These are phyloP conservation scores for Corylus avellana DNA, from an alignment of 306 rosid genomes.

Conservation along the genomic window DNA sequence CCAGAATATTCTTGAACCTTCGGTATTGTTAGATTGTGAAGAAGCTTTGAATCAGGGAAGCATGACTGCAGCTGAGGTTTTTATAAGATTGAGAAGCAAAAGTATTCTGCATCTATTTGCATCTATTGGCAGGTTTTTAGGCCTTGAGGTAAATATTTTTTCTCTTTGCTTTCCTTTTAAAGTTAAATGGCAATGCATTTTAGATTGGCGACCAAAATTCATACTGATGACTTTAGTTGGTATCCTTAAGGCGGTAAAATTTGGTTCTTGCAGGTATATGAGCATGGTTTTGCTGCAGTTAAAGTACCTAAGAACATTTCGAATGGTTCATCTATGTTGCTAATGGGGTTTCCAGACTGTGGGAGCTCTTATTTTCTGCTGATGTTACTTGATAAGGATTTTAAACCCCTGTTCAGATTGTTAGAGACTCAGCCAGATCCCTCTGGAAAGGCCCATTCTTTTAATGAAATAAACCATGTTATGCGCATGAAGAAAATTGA, in stretches of 20 bases:
- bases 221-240: conserved; percentile 12
- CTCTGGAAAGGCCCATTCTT: conserved; percentile 59
- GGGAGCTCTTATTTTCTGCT: conserved; percentile 82
- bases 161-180: conserved; percentile 14
- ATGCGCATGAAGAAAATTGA: conserved; percentile 72
- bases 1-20: conserved; percentile 59
- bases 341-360: conserved; percentile 96
- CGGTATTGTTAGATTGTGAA: conserved; percentile 75
- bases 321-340: conserved; percentile 68
- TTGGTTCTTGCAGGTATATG: conserved; percentile 69
- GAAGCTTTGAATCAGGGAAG: conserved; percentile 95
- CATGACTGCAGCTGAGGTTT: conserved; percentile 80
- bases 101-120: conserved; percentile 91
- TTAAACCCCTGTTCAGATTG: conserved; percentile 83
- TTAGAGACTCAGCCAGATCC: conserved; percentile 72
- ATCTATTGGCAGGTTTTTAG: conserved; percentile 82
- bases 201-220: conserved; percentile 14
- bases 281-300: conserved; percentile 70
- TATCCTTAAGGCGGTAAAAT: conserved; percentile 9
- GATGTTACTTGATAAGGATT: conserved; percentile 92
- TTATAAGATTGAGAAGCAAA: conserved; percentile 85
- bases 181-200: conserved; percentile 2
- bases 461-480: conserved; percentile 60
- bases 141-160: conserved; percentile 74
- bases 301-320: conserved; percentile 72